Conservation (phyloP, 805 yeast genomes). For the Candida ulmi region DNA sequence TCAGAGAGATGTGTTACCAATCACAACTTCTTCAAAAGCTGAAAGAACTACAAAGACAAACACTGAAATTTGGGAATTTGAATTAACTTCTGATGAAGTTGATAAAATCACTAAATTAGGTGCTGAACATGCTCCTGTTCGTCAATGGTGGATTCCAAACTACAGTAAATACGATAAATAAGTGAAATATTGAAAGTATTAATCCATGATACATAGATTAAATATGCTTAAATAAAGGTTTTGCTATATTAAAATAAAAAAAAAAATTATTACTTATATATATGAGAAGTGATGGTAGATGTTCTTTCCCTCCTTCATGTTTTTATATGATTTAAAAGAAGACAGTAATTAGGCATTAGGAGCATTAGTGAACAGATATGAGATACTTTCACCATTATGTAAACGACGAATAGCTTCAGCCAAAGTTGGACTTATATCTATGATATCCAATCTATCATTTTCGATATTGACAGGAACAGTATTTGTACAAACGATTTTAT, state of each 20-base stretch:
- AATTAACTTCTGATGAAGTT: slow-evolving; percentile 47
- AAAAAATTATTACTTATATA: too few relatives aligned
- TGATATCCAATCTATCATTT: slow-evolving; percentile 57
- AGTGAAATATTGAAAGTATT: too few relatives aligned
- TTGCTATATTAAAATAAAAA: too few relatives aligned
- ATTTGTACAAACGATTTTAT: slow-evolving; percentile 83
- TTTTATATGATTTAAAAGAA: too few relatives aligned
- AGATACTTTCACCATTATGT: too few relatives aligned
- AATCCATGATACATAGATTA: too few relatives aligned
- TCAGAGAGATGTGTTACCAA: slow-evolving; percentile 59
- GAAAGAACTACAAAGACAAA: slow-evolving; percentile 51
- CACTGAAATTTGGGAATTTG: slow-evolving; percentile 50
- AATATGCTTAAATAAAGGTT: too few relatives aligned
- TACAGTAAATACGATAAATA: slow-evolving; percentile 17
- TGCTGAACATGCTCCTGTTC: slow-evolving; percentile 22
- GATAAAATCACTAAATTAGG: slow-evolving; percentile 38
- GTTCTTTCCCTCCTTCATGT: too few relatives aligned
- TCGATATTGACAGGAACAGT: slow-evolving; percentile 79
- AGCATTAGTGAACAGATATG: slow-evolving; percentile 69
- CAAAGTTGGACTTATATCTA: slow-evolving; percentile 79
- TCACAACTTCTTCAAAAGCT: slow-evolving; percentile 63
- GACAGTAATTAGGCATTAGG: slow-evolving; percentile 28
- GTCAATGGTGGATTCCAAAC: slow-evolving; percentile 29
- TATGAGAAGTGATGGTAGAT: too few relatives aligned
- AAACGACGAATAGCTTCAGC: slow-evolving; percentile 94